Base-by-base conservation (phyloP, 352 stramenopile genomes). In the Stramenopiles sp. region DNA sequence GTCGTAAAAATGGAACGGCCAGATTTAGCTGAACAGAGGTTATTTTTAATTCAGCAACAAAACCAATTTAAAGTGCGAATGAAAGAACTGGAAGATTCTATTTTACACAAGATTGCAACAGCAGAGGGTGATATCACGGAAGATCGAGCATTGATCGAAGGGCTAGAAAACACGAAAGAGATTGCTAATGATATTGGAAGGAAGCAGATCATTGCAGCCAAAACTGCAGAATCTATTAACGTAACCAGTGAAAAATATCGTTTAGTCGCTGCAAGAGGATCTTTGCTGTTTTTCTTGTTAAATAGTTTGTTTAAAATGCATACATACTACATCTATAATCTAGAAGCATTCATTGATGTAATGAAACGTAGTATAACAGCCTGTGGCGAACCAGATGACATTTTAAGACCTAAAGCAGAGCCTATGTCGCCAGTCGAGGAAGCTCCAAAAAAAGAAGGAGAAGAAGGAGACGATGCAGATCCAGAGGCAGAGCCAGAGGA, bases 251-350 rank as follows among this genome's bases (percentile, higher is more conserved):
- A 97, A 83, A 97, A 97, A 82, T 97, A 97, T 81, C 89, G 93
- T 6, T 90, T 89, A 38, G 96, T 98, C 78, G 93, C 93, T 1
- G 93, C 93, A 4, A 87, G 93, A 69, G 92, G 91, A 6, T 94
- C 91, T 1, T 81, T 97, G 79, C 85, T 98, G 0, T 98, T 98
- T 86, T 97, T 97, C 88, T 83, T 97, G 32, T 97, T 98, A 92
- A 97, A 96, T 83, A 90, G 97, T 78, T 93, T 98, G 80, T 91
- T 90, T 82, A 98, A 98, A 84, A 92, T 98, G 27, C 93, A 98
- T 80, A 95, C 90, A 74, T 97, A 97, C 86, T 98, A 98, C 83
- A 97, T 97, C 80, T 98, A 97, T 82, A 97, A 90, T 32, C 89
- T 98, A 7, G 92, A 90, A 29, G 93, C 92, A 0, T 98, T 98